Evolutionary conservation across 257 asterid genomes (phyloP).

Genomic region (Petunia secreta): DNA sequence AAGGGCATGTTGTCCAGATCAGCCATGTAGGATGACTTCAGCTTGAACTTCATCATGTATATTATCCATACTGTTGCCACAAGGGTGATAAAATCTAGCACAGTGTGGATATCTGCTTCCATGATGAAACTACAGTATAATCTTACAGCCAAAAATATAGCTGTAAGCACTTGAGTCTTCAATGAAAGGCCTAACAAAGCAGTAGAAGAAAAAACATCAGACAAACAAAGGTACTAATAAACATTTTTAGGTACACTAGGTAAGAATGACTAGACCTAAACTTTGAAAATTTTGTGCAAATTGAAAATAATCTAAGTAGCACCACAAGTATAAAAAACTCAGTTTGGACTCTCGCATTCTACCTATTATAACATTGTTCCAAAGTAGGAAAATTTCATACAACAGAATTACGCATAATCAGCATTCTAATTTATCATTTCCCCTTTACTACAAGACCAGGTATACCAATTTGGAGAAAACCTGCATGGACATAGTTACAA

Average conservation of each 20-base stretch:
- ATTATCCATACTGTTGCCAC: slow-evolving; percentile 87
- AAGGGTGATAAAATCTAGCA: slow-evolving; percentile 79
- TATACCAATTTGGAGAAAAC: too few relatives aligned
- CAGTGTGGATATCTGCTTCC: slow-evolving; percentile 90
- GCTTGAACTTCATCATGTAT: slow-evolving; percentile 77
- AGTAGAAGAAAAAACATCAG: not conserved
- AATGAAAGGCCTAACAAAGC: slow-evolving; percentile 70
- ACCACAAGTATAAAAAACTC: not conserved
- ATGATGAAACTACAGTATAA: slow-evolving; percentile 59
- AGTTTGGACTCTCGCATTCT: not conserved
- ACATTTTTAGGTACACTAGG: not conserved
- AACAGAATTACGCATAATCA: not conserved
- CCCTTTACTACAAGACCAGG: too few relatives aligned
- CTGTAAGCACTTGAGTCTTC: slow-evolving; percentile 91
- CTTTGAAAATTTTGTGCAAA: not conserved
- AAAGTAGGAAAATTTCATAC: not conserved
- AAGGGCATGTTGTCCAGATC: slow-evolving; percentile 72
- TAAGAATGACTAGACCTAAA: not conserved
- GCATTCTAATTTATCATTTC: not conserved
- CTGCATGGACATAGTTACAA: too few relatives aligned
- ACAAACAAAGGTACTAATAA: not conserved
- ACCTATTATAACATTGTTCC: not conserved
- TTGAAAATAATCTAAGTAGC: not conserved
- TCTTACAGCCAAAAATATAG: slow-evolving; percentile 75
- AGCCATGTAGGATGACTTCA: slow-evolving; percentile 68